A percentile compares a stretch with the other conserved stretches of the same genome.
Conservation (phyloP, 1,139 yeast species). For the Suhomyces guaymorum region DNA sequence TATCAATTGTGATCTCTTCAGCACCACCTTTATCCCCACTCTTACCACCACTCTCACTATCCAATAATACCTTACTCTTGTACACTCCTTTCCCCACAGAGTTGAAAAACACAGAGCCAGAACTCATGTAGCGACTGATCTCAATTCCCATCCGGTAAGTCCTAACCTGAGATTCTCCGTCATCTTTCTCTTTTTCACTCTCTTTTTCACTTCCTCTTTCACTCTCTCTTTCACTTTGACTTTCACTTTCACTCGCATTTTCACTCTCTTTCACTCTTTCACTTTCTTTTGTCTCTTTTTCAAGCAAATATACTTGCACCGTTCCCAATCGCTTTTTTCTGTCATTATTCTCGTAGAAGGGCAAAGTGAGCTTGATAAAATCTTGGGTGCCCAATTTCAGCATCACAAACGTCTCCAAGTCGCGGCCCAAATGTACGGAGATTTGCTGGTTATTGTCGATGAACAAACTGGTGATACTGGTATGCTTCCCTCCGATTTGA, state of each 20-base stretch:
- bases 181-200: too few relatives aligned
- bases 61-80: constrained; percentile 18
- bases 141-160: constrained; percentile 30
- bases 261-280: too few relatives aligned
- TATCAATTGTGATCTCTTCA: constrained; percentile 8
- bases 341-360: constrained; percentile 28
- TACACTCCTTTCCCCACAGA: constrained; percentile 16
- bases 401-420: constrained; percentile 17
- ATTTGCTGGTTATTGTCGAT: constrained; percentile 15
- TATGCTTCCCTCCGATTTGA: too few relatives aligned
- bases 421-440: constrained; percentile 17
- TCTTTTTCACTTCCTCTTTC: too few relatives aligned
- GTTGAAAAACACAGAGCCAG: constrained; percentile 12
- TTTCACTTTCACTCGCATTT: constrained; percentile 9
- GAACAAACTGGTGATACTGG: too few relatives aligned
- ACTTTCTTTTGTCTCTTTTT: constrained; percentile 15
- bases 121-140: constrained; percentile 25
- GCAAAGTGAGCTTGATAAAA: constrained; percentile 39
- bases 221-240: too few relatives aligned
- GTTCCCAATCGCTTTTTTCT: constrained; percentile 31
- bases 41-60: constrained; percentile 7
- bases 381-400: constrained; percentile 12
- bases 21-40: constrained; percentile 11
- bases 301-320: constrained; percentile 34
- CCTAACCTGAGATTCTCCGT: too few relatives aligned